Evolutionary conservation across 345 rosid species (phyloP).

Genomic region (Camelina laxa): DNA sequence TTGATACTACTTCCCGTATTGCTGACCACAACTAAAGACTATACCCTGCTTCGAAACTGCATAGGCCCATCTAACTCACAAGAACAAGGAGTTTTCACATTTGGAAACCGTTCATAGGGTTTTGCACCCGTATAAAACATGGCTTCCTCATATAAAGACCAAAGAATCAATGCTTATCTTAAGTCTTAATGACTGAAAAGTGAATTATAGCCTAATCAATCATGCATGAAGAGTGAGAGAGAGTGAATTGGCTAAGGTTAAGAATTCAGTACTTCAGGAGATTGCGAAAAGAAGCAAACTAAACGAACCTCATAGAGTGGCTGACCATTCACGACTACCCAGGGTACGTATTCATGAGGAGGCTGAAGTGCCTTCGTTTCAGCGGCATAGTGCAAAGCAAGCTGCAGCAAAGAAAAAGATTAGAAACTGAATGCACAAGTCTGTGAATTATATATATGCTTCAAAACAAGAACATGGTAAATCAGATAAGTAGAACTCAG

Average conservation of each 20-base stretch:
- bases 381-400: constrained; percentile 75
- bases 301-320: constrained; percentile 88
- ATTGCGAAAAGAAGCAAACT: constrained; percentile 3
- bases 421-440: not conserved
- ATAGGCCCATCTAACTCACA: constrained; percentile 10
- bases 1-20: not conserved
- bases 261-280: not conserved
- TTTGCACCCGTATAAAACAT: not conserved
- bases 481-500: not conserved
- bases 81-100: not conserved
- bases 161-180: not conserved
- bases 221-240: not conserved
- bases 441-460: not conserved
- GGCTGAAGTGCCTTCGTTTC: constrained; percentile 86
- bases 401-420: constrained; percentile 54
- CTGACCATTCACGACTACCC: constrained; percentile 93
- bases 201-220: constrained; percentile 11
- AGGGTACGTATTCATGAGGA: constrained; percentile 88
- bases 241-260: not conserved
- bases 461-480: constrained; percentile 14
- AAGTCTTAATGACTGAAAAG: constrained; percentile 6
- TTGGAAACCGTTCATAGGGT: not conserved
- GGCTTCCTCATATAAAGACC: not conserved
- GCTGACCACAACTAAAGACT: constrained; percentile 9
- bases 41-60: not conserved